A percentile compares a stretch with the other conserved stretches of the same genome.
Evolutionary conservation across 257 asterid species (phyloP).

Genomic region (Knoxia roxburghii): DNA sequence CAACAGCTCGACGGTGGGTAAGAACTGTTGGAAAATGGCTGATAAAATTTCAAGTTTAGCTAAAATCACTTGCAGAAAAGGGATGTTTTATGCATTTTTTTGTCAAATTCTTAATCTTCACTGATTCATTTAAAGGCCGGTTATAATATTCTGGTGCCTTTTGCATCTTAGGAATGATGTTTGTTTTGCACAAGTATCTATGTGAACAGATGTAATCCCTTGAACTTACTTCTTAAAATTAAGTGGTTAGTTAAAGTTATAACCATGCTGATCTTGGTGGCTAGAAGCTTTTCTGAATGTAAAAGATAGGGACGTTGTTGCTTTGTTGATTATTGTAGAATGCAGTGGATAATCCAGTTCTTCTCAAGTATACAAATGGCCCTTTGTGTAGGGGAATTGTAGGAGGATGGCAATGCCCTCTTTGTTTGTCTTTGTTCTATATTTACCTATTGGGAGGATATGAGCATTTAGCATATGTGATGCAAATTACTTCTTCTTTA

Average conservation of each 20-base stretch:
- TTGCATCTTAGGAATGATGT: background rate
- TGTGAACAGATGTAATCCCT: too few relatives aligned
- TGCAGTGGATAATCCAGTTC: background rate
- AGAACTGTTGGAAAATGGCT: slow-evolving; percentile 49
- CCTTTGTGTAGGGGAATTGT: background rate
- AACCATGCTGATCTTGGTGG: background rate
- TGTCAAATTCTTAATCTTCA: background rate
- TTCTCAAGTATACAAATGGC: background rate
- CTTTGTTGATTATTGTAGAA: background rate
- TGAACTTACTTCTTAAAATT: background rate
- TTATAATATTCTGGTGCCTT: background rate
- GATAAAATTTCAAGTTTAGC: slow-evolving; percentile 10
- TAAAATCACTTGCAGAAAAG: background rate
- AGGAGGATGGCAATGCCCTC: background rate
- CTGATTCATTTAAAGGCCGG: background rate
- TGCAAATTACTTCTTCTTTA: background rate
- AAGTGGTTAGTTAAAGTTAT: background rate
- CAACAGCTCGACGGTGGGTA: slow-evolving; percentile 95
- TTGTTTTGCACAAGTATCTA: background rate
- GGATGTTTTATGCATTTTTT: background rate
- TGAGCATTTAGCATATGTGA: background rate
- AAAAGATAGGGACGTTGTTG: background rate
- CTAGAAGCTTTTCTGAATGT: background rate
- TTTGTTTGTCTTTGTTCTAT: background rate
- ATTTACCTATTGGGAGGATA: background rate